Evolutionary conservation across 2,329 filamentous ascomycete genomes (phyloP).

Genomic region (Fusarium praegraminearum): DNA sequence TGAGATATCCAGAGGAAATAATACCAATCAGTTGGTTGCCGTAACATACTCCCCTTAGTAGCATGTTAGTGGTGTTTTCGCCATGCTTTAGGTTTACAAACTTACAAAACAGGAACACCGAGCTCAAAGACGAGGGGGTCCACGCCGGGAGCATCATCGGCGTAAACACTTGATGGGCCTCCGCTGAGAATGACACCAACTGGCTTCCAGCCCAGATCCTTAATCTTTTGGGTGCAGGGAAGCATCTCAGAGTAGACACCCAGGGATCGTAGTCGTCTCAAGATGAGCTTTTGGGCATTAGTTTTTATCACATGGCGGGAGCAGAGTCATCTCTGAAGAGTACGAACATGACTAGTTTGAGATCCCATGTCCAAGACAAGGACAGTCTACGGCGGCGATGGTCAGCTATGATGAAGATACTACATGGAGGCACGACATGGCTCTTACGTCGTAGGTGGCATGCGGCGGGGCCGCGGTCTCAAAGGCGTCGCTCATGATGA

Average conservation of each 20-base stretch:
- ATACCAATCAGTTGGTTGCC: slow-evolving; percentile 15
- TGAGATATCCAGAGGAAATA: slow-evolving; percentile 68
- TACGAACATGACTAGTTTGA: slow-evolving; percentile 8
- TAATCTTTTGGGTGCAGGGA: slow-evolving; percentile 48
- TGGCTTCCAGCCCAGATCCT: slow-evolving; percentile 59
- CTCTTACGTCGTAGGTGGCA: slow-evolving; percentile 9
- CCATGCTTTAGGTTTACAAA: background rate
- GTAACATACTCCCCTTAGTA: slow-evolving; percentile 47
- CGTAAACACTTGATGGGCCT: slow-evolving; percentile 80
- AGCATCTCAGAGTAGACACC: slow-evolving; percentile 77
- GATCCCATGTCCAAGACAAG: slow-evolving; percentile 10
- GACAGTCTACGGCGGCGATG: slow-evolving; percentile 1
- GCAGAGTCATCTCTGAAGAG: background rate
- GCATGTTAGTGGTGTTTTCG: slow-evolving; percentile 20
- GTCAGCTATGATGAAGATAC: slow-evolving; percentile 2
- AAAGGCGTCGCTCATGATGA: slow-evolving; percentile 1
- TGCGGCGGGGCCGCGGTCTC: slow-evolving; percentile 4
- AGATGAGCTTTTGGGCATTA: slow-evolving; percentile 6
- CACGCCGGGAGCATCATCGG: slow-evolving; percentile 71
- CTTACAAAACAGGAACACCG: slow-evolving; percentile 46
- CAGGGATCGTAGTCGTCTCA: slow-evolving; percentile 70
- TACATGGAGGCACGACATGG: slow-evolving; percentile 1
- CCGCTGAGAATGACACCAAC: slow-evolving; percentile 78
- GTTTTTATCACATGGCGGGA: background rate
- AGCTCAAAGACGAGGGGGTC: slow-evolving; percentile 71